These are phyloP conservation scores for Acacia confusa DNA, from an alignment of 306 rosid genomes.

Conservation along the genomic window DNA sequence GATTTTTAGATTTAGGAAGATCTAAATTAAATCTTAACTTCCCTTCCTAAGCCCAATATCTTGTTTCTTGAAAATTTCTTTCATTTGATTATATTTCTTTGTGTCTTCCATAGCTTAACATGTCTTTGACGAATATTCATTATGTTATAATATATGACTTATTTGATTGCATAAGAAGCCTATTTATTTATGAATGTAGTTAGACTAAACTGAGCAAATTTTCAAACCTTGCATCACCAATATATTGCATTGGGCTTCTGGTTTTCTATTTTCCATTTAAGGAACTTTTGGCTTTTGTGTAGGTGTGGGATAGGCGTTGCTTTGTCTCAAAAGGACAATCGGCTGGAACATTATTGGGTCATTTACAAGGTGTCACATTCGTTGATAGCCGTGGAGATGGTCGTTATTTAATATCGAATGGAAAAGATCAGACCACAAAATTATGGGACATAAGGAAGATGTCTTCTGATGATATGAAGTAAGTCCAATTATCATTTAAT, in stretches of 20 bases:
- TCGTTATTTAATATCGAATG: constrained; percentile 85
- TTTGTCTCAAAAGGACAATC: constrained; percentile 58
- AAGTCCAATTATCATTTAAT: constrained; percentile 18
- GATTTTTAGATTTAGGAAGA: neutral
- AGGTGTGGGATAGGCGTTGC: constrained; percentile 99
- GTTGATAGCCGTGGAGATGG: constrained; percentile 91
- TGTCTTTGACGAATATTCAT: neutral
- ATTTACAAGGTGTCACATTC: constrained; percentile 83
- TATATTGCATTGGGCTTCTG: constrained; percentile 13
- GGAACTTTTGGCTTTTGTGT: constrained; percentile 20
- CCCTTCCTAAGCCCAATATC: neutral
- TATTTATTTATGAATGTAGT: neutral
- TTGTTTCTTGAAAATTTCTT: neutral
- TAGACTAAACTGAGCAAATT: neutral
- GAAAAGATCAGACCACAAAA: constrained; percentile 92
- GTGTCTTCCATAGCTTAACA: neutral
- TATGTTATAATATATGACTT: neutral
- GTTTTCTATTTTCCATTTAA: constrained; percentile 17
- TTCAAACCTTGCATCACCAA: neutral
- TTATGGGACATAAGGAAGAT: constrained; percentile 93
- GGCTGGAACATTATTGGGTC: constrained; percentile 84
- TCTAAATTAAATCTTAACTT: neutral
- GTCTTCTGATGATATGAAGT: constrained; percentile 62
- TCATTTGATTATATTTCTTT: neutral
- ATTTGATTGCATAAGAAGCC: neutral